Evolutionary conservation across 164 flowering plant species (phyloP).

Genomic region (Nymphaea colorata): DNA sequence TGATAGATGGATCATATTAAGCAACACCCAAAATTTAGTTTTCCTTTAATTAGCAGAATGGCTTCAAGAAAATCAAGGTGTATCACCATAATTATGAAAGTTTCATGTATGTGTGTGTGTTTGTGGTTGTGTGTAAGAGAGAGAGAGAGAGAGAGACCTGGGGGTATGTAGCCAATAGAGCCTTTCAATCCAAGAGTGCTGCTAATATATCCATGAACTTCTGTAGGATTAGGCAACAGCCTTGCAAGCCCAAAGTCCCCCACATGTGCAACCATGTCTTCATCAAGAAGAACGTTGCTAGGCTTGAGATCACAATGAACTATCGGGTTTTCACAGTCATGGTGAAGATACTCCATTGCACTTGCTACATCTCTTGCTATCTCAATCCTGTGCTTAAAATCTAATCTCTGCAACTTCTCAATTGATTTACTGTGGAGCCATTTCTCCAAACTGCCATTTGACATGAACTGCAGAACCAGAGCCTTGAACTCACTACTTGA

Average conservation of each 20-base stretch:
- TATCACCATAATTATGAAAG: not conserved
- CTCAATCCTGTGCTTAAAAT: not conserved
- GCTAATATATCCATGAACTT: not conserved
- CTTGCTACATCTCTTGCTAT: not conserved
- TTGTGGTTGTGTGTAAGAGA: not conserved
- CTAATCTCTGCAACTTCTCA: not conserved
- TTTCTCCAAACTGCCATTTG: no score
- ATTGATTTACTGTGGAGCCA: no score
- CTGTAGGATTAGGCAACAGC: not conserved
- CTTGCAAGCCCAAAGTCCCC: not conserved
- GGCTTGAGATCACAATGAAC: not conserved
- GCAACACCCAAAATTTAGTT: not conserved
- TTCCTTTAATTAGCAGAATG: not conserved
- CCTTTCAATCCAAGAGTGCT: not conserved
- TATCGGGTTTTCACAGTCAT: not conserved
- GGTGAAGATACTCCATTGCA: not conserved
- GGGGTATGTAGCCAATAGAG: conserved; percentile 1
- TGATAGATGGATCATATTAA: not conserved
- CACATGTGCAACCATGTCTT: not conserved
- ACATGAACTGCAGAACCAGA: no score
- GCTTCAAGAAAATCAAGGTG: not conserved
- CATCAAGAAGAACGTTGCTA: not conserved
- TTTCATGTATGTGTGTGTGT: not conserved
- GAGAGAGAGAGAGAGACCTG: not conserved
- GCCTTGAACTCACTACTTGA: no score